A percentile compares a stretch with the other conserved stretches of the same genome.
Evolutionary conservation across 2,329 filamentous ascomycete species (phyloP).

Genomic region (Pleomassaria siparia): DNA sequence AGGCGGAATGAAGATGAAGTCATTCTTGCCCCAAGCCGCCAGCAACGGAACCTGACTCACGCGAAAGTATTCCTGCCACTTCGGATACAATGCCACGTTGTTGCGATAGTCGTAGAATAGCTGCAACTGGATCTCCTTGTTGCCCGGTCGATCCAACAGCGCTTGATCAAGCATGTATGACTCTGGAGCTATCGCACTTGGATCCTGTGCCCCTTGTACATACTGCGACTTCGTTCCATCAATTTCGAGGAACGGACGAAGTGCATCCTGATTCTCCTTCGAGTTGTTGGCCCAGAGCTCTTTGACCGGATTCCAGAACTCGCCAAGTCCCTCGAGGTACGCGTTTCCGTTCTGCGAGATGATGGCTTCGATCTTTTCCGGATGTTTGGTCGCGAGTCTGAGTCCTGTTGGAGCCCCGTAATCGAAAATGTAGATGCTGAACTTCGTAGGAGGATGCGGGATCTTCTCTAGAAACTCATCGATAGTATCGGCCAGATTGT

Average conservation of each 20-base stretch:
- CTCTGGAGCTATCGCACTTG: slow-evolving; percentile 46
- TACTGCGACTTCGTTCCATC: slow-evolving; percentile 48
- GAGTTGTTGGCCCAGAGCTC: slow-evolving; percentile 49
- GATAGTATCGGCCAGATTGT: slow-evolving; percentile 52
- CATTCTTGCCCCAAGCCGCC: slow-evolving; percentile 61
- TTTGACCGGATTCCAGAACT: slow-evolving; percentile 54
- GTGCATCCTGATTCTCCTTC: slow-evolving; percentile 21
- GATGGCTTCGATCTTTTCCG: slow-evolving; percentile 54
- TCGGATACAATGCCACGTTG: slow-evolving; percentile 57
- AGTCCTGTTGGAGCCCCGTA: slow-evolving; percentile 62
- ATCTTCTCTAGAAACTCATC: slow-evolving; percentile 54
- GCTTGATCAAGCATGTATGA: slow-evolving; percentile 56
- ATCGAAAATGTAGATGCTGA: slow-evolving; percentile 63
- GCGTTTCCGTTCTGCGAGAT: slow-evolving; percentile 64
- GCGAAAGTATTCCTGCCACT: slow-evolving; percentile 59
- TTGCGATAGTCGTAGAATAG: slow-evolving; percentile 60
- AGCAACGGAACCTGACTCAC: slow-evolving; percentile 55
- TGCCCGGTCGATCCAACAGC: slow-evolving; percentile 53
- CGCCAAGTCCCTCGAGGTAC: slow-evolving; percentile 56
- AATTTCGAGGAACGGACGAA: slow-evolving; percentile 17
- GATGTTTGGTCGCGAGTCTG: slow-evolving; percentile 54
- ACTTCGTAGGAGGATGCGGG: slow-evolving; percentile 45
- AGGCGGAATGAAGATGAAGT: slow-evolving; percentile 52
- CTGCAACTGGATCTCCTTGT: slow-evolving; percentile 58
- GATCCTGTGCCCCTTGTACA: slow-evolving; percentile 41